phyloP scores from a whole-genome alignment of 179 eudicot species.

The Beta macrorhiza region DNA sequence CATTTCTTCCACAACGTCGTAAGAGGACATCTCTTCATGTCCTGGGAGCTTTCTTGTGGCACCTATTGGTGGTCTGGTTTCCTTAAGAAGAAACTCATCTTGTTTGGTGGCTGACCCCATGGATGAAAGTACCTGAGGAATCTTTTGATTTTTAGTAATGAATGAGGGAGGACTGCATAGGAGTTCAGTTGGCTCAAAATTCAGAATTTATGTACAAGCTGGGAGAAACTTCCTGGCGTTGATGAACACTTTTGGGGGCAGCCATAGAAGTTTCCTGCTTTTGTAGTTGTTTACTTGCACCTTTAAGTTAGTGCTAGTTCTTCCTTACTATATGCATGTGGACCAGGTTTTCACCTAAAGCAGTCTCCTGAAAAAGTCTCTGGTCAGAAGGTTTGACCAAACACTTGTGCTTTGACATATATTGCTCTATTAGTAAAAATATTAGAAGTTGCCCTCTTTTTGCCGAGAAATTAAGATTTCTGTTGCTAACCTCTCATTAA shows the following conservation, averaged over 20 bases:
- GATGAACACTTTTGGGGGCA: not conserved
- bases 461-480: too few relatives aligned
- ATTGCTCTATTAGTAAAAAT: too few relatives aligned
- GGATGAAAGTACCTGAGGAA: not conserved
- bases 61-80: not conserved
- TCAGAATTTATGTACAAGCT: not conserved
- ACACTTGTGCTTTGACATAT: too few relatives aligned
- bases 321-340: too few relatives aligned
- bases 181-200: not conserved
- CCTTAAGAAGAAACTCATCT: slow-evolving; percentile 4
- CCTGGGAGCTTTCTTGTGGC: not conserved
- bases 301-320: too few relatives aligned
- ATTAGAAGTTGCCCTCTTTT: too few relatives aligned
- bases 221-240: too few relatives aligned
- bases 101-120: not conserved
- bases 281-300: too few relatives aligned
- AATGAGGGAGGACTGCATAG: not conserved
- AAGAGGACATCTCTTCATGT: slow-evolving; percentile 16
- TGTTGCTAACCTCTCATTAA: too few relatives aligned
- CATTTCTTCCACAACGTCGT: slow-evolving; percentile 42
- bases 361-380: too few relatives aligned
- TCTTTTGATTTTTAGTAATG: not conserved
- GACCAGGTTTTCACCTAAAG: too few relatives aligned
- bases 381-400: too few relatives aligned
- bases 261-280: not conserved